Percentiles rank a stretch among this genome's conserved stretches.
Evolutionary conservation across 2,329 filamentous ascomycete genomes (phyloP).

Genomic region (Pyrenochaeta sp.): DNA sequence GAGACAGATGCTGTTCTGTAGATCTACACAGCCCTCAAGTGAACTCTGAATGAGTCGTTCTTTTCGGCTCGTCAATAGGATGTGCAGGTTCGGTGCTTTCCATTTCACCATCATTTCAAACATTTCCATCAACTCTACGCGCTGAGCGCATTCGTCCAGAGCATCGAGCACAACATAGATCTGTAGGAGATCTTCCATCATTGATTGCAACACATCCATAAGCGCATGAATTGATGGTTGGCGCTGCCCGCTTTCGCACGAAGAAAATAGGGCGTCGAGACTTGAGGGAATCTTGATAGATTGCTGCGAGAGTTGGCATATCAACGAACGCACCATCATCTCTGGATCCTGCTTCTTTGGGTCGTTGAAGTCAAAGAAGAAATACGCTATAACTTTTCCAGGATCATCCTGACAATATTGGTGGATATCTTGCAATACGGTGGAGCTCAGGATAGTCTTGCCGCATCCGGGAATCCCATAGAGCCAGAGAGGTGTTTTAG

Average conservation of each 20-base stretch:
- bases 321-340: constrained; percentile 47
- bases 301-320: constrained; percentile 44
- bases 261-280: constrained; percentile 36
- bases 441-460: constrained; percentile 52
- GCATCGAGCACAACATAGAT: constrained; percentile 35
- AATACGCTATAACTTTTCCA: constrained; percentile 25
- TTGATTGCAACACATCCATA: constrained; percentile 22
- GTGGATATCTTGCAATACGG: constrained; percentile 43
- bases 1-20: constrained; percentile 24
- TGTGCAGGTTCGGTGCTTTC: constrained; percentile 29
- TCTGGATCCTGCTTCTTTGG: constrained; percentile 44
- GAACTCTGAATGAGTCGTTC: constrained; percentile 37
- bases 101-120: constrained; percentile 26
- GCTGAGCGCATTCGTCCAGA: constrained; percentile 36
- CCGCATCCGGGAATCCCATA: constrained; percentile 53
- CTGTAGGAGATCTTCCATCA: constrained; percentile 30
- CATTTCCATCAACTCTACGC: constrained; percentile 28
- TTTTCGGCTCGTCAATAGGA: constrained; percentile 37
- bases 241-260: constrained; percentile 23
- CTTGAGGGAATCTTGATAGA: constrained; percentile 10
- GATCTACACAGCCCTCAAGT: constrained; percentile 17
- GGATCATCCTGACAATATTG: constrained; percentile 15
- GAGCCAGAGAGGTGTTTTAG: constrained; percentile 47
- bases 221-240: constrained; percentile 34
- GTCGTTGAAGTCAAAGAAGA: constrained; percentile 50